These are phyloP conservation scores for Solanum paucissectum DNA, from an alignment of 257 asterid species.

Conservation along the genomic window DNA sequence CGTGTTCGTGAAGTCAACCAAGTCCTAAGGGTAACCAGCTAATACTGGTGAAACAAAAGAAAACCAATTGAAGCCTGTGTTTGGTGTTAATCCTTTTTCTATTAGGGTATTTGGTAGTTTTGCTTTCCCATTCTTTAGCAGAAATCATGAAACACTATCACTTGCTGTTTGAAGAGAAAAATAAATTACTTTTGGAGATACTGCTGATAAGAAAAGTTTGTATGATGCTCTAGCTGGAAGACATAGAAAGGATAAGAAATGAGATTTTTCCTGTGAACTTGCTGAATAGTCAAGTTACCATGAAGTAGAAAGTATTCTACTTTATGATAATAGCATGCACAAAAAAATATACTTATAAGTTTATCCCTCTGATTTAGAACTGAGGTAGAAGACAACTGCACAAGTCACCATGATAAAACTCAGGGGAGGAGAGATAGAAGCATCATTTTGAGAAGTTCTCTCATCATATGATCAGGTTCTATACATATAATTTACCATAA, in stretches of 20 bases:
- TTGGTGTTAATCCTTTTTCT: background rate
- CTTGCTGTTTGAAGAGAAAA: background rate
- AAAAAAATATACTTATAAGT: background rate
- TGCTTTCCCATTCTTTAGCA: background rate
- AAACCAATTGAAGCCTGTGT: background rate
- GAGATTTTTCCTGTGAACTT: background rate
- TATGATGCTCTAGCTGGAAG: background rate
- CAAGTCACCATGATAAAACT: background rate
- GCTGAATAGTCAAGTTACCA: background rate
- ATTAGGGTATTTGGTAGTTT: background rate
- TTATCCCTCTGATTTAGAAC: background rate
- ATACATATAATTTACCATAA: background rate
- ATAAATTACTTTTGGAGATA: background rate
- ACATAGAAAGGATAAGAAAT: background rate
- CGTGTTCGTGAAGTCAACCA: background rate
- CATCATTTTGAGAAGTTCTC: background rate
- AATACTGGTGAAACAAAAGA: background rate
- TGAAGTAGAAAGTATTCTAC: background rate
- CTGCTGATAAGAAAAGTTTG: background rate
- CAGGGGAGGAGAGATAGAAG: background rate
- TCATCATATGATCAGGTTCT: background rate
- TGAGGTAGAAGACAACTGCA: background rate
- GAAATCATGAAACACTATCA: background rate
- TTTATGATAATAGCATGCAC: background rate
- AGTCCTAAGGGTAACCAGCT: background rate